A percentile compares a stretch with the other conserved stretches of the same genome.
Evolutionary conservation across 768 basidiomycete species (phyloP).

Genomic region (Lactarius hatsudake): DNA sequence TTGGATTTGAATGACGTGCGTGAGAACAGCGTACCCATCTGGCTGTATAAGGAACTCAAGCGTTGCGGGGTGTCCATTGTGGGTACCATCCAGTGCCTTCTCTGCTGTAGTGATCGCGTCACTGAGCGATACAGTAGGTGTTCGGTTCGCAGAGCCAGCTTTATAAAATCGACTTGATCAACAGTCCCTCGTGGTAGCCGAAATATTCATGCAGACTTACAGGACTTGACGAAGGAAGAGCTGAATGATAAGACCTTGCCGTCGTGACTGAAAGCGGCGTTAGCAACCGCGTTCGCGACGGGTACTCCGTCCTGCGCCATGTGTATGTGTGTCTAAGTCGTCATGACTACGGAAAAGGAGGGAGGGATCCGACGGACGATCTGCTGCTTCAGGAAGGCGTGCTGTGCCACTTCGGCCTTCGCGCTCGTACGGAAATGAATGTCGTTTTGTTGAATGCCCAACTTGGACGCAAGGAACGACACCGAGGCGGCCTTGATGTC

Average conservation of each 20-base stretch:
- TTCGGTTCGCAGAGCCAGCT: slow-evolving; percentile 33
- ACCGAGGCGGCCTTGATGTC: slow-evolving; percentile 30
- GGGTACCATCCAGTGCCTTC: slow-evolving; percentile 38
- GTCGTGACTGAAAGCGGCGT: slow-evolving; percentile 42
- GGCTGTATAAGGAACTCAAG: slow-evolving; percentile 43
- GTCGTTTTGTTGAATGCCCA: slow-evolving; percentile 25
- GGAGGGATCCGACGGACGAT: slow-evolving; percentile 1
- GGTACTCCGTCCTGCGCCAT: slow-evolving; percentile 35
- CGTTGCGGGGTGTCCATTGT: slow-evolving; percentile 40
- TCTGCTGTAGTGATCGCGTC: slow-evolving; percentile 41
- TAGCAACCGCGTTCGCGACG: slow-evolving; percentile 43
- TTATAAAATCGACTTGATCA: not conserved
- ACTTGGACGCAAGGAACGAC: slow-evolving; percentile 30
- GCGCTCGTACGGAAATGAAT: slow-evolving; percentile 27
- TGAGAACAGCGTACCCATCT: slow-evolving; percentile 40
- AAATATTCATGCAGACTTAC: slow-evolving; percentile 30
- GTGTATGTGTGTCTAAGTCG: not conserved
- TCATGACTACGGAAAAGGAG: not conserved
- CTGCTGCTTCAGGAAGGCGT: not conserved
- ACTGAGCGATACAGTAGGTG: slow-evolving; percentile 37
- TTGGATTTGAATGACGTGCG: slow-evolving; percentile 44
- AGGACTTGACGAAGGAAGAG: slow-evolving; percentile 45
- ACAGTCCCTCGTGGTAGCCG: not conserved
- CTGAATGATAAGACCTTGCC: slow-evolving; percentile 45
- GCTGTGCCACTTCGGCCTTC: slow-evolving; percentile 22